Evolutionary conservation across 139 green algal species (phyloP).

Genomic region (Picochlorum sp.): DNA sequence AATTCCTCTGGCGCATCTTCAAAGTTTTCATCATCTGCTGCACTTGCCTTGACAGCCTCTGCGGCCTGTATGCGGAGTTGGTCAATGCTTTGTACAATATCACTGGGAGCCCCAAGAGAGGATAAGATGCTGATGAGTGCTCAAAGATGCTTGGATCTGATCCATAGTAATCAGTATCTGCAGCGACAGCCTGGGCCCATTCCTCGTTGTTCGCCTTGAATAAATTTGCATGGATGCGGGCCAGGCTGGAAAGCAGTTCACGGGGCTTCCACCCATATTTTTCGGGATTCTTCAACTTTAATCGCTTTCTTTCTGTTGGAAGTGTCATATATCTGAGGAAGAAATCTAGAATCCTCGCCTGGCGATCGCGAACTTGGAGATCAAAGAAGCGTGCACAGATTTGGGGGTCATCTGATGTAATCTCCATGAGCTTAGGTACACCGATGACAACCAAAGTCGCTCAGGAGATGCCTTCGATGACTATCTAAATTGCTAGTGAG

Average conservation of each 20-base stretch:
- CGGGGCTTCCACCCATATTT: constrained; percentile 79
- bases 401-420: constrained; percentile 42
- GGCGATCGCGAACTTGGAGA: constrained; percentile 49
- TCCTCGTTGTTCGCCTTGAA: constrained; percentile 44
- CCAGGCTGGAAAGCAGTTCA: constrained; percentile 60
- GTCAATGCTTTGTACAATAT: constrained; percentile 31
- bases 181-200: constrained; percentile 55
- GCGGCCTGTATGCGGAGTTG: constrained; percentile 29
- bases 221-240: constrained; percentile 80
- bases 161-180: constrained; percentile 74
- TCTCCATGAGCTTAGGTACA: constrained; percentile 61
- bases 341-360: constrained; percentile 91
- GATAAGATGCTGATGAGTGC: constrained; percentile 49
- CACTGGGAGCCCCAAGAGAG: constrained; percentile 25
- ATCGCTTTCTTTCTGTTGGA: constrained; percentile 44
- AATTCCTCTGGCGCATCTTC: constrained; percentile 84
- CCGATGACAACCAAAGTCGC: constrained; percentile 46
- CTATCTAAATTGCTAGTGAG: constrained; percentile 14
- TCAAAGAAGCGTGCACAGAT: constrained; percentile 26
- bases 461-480: constrained; percentile 1
- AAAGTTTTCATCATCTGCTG: constrained; percentile 57
- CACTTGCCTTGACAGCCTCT: neutral
- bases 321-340: constrained; percentile 86
- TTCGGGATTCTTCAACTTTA: constrained; percentile 73
- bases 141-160: constrained; percentile 52